Base-by-base conservation (phyloP, 1,284 basidiomycete genomes). In the Cutaneotrichosporon spelunceum region DNA sequence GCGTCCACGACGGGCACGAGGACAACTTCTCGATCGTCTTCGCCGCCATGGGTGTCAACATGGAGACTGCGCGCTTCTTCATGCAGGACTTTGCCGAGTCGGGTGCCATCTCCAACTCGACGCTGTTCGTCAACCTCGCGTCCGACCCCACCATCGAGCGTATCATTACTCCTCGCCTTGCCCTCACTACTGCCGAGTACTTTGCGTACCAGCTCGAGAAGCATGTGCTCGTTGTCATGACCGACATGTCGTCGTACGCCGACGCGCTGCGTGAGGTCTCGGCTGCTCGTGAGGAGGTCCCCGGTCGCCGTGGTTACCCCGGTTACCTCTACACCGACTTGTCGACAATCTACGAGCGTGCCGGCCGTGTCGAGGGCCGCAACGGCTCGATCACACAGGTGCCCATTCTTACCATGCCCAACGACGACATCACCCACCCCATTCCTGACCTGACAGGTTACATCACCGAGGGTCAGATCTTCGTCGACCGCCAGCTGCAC, bases 111-210 rank as follows among this genome's bases (percentile, higher is more conserved):
- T 94, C 98, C 81, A 90, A 96, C 74, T 93, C 97, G 59, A 99
- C 96, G 8, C 84, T 99, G 65, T 99, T 99, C 88, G 85, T 99
- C 79, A 99, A 99, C 83, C 82, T 99, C 75, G 96, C 96, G 55
- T 99, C 98, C 76, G 96, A 99, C 80, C 96, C 96, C n/a, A 99
- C 96, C 44, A 99, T 99, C 79, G 95, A 99, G 80, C 91, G 96
- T 82, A 99, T 99, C 81, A 98, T 99, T 74, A 99, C 95, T 16
- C 96, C 95, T 61, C 93, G 96, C 79, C 84, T 99, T 63, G 95
- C 95, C 24, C 83, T 99, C 68, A 99, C 96, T 23, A 99, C 96
- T 8, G 96, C 96, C 65, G 96, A 99, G 76, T 99, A 99, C 84
- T 99, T 96, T 77, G 96, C 96, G 24, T 99, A 99, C 83, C 95